phyloP scores from a whole-genome alignment of 768 basidiomycete genomes.

The Trametes elegans region DNA sequence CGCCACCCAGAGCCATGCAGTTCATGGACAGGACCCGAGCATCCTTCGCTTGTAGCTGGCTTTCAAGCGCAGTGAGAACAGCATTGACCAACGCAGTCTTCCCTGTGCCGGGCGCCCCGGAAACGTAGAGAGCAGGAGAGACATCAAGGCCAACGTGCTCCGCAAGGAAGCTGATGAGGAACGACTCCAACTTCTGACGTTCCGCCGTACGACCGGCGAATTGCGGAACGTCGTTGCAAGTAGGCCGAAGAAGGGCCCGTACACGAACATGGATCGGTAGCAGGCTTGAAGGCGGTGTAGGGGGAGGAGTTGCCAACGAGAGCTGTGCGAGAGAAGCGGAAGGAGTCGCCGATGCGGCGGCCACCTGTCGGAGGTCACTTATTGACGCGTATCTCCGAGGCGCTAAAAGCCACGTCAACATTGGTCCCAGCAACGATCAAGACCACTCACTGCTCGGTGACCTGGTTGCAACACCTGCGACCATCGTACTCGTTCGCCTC shows the following conservation, averaged over 20 bases:
- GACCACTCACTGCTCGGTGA: constrained; percentile 41
- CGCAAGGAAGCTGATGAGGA: constrained; percentile 55
- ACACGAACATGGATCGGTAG: constrained; percentile 56
- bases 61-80: constrained; percentile 43
- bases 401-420: constrained; percentile 31
- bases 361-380: constrained; percentile 35
- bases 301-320: constrained; percentile 56
- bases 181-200: constrained; percentile 54
- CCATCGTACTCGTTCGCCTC: constrained; percentile 37
- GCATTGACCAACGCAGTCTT: constrained; percentile 84
- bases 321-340: constrained; percentile 41
- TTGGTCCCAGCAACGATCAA: neutral
- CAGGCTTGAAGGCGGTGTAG: constrained; percentile 49
- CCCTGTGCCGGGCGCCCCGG: constrained; percentile 90
- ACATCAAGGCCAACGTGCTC: constrained; percentile 25
- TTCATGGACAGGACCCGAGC: constrained; percentile 53
- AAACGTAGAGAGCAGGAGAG: constrained; percentile 72
- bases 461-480: constrained; percentile 39
- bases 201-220: constrained; percentile 72
- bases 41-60: constrained; percentile 40
- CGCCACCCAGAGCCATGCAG: constrained; percentile 72
- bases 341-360: constrained; percentile 39
- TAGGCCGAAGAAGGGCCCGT: constrained; percentile 69
- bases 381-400: constrained; percentile 48
- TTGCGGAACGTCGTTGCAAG: constrained; percentile 52